phyloP scores from a whole-genome alignment of 2,329 filamentous ascomycete species.

The Laburnicola sp. region DNA sequence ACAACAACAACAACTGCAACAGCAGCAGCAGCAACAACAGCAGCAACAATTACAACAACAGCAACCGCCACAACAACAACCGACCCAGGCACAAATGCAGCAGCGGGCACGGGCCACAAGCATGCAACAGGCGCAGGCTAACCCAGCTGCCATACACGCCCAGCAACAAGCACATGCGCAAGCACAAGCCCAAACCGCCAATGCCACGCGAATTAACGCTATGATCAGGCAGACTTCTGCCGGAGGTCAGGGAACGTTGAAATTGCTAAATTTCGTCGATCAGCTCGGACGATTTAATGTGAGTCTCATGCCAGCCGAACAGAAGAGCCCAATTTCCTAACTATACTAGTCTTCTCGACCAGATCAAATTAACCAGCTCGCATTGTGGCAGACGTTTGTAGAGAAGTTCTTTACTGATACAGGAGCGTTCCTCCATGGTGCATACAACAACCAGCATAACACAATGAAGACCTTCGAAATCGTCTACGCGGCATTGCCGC shows the following conservation, averaged over 20 bases:
- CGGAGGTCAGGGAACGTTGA: conserved; percentile 51
- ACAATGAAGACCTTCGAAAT: conserved; percentile 85
- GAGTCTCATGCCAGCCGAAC: conserved; percentile 43
- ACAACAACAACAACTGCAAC: too few species aligned
- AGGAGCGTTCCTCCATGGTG: conserved; percentile 74
- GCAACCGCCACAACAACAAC: too few species aligned
- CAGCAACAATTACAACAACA: too few species aligned
- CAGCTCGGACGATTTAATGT: conserved; percentile 59
- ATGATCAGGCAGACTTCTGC: conserved; percentile 34
- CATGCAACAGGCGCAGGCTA: conserved; percentile 20
- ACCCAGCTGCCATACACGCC: conserved; percentile 16
- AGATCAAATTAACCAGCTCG: conserved; percentile 62
- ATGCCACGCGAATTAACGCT: conserved; percentile 30
- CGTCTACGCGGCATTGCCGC: conserved; percentile 74
- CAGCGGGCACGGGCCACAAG: conserved; percentile 19
- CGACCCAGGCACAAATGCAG: conserved; percentile 40
- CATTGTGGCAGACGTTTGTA: conserved; percentile 80
- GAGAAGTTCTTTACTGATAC: conserved; percentile 76
- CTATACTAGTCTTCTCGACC: conserved; percentile 16
- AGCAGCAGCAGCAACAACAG: too few species aligned
- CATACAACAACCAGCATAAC: conserved; percentile 52
- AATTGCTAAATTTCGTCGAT: conserved; percentile 60
- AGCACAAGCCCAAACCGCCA: conserved; percentile 25
- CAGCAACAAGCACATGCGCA: conserved; percentile 29
- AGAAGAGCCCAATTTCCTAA: conserved; percentile 5